These are phyloP conservation scores for Claviceps maximensis DNA, from an alignment of 2,329 filamentous ascomycete genomes.

Conservation along the genomic window DNA sequence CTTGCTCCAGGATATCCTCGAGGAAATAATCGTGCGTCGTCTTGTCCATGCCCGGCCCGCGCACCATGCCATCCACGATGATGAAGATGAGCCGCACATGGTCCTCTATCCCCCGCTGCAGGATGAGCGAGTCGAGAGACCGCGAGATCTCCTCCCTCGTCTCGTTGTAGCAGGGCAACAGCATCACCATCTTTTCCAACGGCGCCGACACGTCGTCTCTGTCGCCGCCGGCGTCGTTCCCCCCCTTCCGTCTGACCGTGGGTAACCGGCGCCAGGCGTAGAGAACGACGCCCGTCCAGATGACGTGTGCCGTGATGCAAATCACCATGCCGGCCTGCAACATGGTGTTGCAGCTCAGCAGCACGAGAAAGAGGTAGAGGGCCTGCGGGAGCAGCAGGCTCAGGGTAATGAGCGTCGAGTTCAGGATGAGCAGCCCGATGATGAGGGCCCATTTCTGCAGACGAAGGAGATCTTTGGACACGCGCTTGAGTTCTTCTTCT, in stretches of 20 bases:
- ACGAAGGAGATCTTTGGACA: slow-evolving; percentile 23
- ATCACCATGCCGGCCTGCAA: slow-evolving; percentile 29
- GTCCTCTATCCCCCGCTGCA: slow-evolving; percentile 27
- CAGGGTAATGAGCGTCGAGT: slow-evolving; percentile 23
- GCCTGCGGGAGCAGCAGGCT: slow-evolving; percentile 25
- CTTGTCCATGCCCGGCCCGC: slow-evolving; percentile 33
- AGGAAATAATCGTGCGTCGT: slow-evolving; percentile 33
- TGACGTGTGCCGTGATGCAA: slow-evolving; percentile 20
- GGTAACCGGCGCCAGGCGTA: too few relatives aligned
- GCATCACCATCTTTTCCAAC: slow-evolving; percentile 30
- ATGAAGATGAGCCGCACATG: slow-evolving; percentile 32
- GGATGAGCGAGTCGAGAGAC: slow-evolving; percentile 32
- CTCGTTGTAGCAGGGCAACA: slow-evolving; percentile 38
- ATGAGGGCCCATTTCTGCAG: slow-evolving; percentile 28
- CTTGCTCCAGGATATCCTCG: slow-evolving; percentile 30
- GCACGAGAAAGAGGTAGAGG: slow-evolving; percentile 30
- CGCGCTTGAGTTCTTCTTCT: slow-evolving; percentile 24
- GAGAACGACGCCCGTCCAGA: slow-evolving; percentile 15
- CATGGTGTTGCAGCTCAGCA: slow-evolving; percentile 32
- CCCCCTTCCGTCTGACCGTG: too few relatives aligned
- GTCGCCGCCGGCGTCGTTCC: slow-evolving; percentile 12
- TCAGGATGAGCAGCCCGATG: slow-evolving; percentile 20
- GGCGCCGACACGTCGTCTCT: slow-evolving; percentile 11
- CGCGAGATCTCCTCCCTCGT: slow-evolving; percentile 28
- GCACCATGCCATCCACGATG: slow-evolving; percentile 33